Conservation (phyloP, 352 stramenopile species). For the Globisporangium cederbergense region DNA sequence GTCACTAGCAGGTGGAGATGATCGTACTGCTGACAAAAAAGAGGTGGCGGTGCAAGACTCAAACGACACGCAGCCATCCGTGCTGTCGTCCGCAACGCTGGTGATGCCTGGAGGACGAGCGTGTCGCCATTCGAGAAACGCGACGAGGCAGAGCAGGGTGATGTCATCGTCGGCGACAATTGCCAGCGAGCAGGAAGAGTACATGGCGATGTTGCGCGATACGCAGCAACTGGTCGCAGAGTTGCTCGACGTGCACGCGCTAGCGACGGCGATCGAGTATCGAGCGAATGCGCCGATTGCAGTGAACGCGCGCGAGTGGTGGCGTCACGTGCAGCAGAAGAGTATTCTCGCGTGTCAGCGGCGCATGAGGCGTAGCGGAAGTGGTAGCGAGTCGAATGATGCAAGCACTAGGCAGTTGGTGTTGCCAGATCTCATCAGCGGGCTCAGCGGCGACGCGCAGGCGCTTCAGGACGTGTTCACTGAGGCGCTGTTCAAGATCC, state of each 20-base stretch:
- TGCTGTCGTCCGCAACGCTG: neutral
- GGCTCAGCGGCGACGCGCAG: neutral
- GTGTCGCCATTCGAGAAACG: neutral
- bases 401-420: neutral
- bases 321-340: slow-evolving; percentile 34
- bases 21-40: neutral
- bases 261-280: slow-evolving; percentile 37
- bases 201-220: slow-evolving; percentile 27
- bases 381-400: neutral
- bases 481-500: slow-evolving; percentile 16
- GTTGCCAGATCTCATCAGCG: slow-evolving; percentile 1
- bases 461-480: slow-evolving; percentile 11
- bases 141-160: neutral
- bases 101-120: neutral
- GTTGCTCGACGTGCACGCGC: slow-evolving; percentile 35
- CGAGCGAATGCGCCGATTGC: slow-evolving; percentile 21
- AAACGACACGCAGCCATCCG: neutral
- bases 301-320: slow-evolving; percentile 41
- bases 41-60: neutral
- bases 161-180: neutral
- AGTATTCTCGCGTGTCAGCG: slow-evolving; percentile 16
- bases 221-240: slow-evolving; percentile 30
- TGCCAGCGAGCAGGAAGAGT: slow-evolving; percentile 6
- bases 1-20: neutral
- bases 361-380: neutral